Percentiles rank a stretch among this genome's conserved stretches.
Evolutionary conservation across 1,284 basidiomycete species (phyloP).

Genomic region (Ceratorhiza oryzae-sativae): DNA sequence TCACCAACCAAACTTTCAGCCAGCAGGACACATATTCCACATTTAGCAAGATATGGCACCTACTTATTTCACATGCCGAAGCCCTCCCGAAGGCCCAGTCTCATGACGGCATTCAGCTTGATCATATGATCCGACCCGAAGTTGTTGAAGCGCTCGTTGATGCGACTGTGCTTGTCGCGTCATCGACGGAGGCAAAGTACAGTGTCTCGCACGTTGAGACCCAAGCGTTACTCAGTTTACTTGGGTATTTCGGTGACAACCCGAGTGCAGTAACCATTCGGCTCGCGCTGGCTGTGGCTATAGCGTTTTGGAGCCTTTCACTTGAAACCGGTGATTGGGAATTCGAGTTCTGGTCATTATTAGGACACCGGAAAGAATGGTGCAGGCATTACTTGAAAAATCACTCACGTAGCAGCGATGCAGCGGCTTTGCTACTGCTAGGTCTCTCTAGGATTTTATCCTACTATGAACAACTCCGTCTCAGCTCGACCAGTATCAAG

Average conservation of each 20-base stretch:
- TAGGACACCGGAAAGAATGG: not conserved
- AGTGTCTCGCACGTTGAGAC: not conserved
- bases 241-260: not conserved
- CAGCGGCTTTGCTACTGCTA: not conserved
- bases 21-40: too few species aligned
- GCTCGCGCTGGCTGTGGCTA: not conserved
- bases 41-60: too few species aligned
- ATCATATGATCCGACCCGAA: not conserved
- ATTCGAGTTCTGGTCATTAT: constrained; percentile 10
- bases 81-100: too few species aligned
- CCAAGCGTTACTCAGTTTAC: not conserved
- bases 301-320: constrained; percentile 15
- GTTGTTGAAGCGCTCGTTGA: constrained; percentile 7
- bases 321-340: constrained; percentile 3
- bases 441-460: constrained; percentile 10
- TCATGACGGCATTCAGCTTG: not conserved
- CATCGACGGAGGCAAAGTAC: not conserved
- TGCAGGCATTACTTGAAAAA: not conserved
- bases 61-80: too few species aligned
- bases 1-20: too few species aligned
- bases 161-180: not conserved
- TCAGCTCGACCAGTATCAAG: constrained; percentile 14
- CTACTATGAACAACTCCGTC: not conserved
- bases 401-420: not conserved
- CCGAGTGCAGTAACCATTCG: not conserved